These are phyloP conservation scores for Vigna unguiculata DNA, from an alignment of 306 rosid species.

Conservation along the genomic window DNA sequence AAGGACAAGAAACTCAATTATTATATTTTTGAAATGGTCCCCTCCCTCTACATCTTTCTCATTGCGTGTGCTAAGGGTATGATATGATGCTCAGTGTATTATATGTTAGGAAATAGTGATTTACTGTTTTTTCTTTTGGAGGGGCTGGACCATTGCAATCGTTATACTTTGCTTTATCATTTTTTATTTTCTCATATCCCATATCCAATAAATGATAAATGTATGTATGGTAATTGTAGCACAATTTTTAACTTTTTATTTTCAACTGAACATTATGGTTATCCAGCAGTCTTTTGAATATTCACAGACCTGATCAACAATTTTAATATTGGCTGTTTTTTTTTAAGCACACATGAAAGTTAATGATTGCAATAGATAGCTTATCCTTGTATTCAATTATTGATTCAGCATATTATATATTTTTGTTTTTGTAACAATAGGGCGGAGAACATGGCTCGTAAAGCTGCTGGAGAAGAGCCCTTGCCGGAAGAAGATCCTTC, in stretches of 20 bases:
- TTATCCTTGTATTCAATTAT: background rate
- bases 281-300: background rate
- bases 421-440: slow-evolving; percentile 49
- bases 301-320: background rate
- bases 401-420: background rate
- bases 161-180: background rate
- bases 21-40: too few species aligned
- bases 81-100: too few species aligned
- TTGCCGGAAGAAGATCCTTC: slow-evolving; percentile 98
- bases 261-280: background rate
- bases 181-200: background rate
- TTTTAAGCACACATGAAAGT: background rate
- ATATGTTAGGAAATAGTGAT: too few species aligned
- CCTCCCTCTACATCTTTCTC: too few species aligned
- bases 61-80: too few species aligned
- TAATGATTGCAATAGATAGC: background rate
- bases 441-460: slow-evolving; percentile 81
- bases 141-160: too few species aligned
- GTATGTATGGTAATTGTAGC: background rate
- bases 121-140: too few species aligned
- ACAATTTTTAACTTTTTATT: slow-evolving; percentile 3
- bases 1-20: too few species aligned
- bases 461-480: slow-evolving; percentile 86
- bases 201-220: background rate
- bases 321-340: background rate